These are phyloP conservation scores for Salicornia ramosissima DNA, from an alignment of 148 eudicot genomes.

Conservation along the genomic window DNA sequence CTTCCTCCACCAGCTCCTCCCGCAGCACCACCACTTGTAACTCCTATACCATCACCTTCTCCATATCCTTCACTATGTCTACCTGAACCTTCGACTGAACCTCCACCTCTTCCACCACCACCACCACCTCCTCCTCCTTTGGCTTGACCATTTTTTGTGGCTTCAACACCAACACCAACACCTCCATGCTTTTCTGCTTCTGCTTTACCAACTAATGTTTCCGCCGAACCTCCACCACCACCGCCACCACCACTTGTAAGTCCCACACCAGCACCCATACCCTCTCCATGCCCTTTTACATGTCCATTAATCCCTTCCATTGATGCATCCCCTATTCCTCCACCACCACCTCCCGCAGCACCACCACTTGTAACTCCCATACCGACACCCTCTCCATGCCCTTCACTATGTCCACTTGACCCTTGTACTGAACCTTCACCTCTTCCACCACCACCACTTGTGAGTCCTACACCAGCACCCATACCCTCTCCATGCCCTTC, in stretches of 20 bases:
- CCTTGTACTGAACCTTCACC: conserved; percentile 14
- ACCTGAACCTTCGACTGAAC: neutral
- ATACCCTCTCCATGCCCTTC: conserved; percentile 17
- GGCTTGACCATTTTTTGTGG: no score
- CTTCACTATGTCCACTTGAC: conserved; percentile 6
- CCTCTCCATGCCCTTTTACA: conserved; percentile 18
- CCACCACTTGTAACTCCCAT: neutral
- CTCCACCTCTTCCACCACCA: conserved; percentile 12
- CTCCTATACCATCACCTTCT: conserved; percentile 2
- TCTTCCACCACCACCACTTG: conserved; percentile 13
- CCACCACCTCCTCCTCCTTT: conserved; percentile 19
- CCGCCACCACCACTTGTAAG: conserved; percentile 1
- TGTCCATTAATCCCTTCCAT: neutral
- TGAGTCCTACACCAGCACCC: conserved; percentile 15
- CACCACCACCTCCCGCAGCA: neutral
- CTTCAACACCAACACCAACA: no score
- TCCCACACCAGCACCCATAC: conserved; percentile 16
- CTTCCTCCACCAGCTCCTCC: no score
- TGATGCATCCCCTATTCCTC: conserved; percentile 9
- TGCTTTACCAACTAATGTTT: neutral
- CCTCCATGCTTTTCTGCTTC: conserved; percentile 13
- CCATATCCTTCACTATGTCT: conserved; percentile 14
- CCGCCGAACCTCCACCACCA: conserved; percentile 17
- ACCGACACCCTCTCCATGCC: conserved; percentile 20
- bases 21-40: neutral